Percentiles rank a stretch among this genome's conserved stretches.
Conservation (phyloP, 116 monocot genomes). For the Posidonia oceanica region DNA sequence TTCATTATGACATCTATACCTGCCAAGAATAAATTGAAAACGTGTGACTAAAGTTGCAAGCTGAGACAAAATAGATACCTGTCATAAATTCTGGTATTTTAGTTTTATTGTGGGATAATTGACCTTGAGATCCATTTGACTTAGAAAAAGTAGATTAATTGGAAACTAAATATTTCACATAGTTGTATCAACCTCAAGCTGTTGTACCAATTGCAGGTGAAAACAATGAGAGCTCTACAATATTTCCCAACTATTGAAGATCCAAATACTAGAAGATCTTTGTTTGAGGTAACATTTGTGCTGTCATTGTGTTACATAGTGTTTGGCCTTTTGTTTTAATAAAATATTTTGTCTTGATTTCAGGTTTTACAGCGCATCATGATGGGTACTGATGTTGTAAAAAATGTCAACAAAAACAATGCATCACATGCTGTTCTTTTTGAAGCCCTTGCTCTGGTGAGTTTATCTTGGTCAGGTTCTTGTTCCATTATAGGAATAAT, state of each 20-base stretch:
- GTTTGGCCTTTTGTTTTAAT: not conserved
- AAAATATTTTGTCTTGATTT: slow-evolving; percentile 3
- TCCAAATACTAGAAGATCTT: slow-evolving; percentile 79
- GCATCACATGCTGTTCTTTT: slow-evolving; percentile 99
- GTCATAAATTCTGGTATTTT: too few relatives aligned
- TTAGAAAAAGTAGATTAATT: too few relatives aligned
- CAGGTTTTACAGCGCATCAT: slow-evolving; percentile 96
- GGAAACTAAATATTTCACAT: too few relatives aligned
- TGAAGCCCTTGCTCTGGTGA: slow-evolving; percentile 98
- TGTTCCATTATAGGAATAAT: not conserved
- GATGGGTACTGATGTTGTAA: slow-evolving; percentile 98
- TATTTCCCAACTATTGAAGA: slow-evolving; percentile 97
- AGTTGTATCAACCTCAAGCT: not conserved
- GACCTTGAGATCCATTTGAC: too few relatives aligned
- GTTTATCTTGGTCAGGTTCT: slow-evolving; percentile 8
- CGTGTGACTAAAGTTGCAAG: too few relatives aligned
- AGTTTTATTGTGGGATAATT: too few relatives aligned
- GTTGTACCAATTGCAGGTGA: slow-evolving; percentile 37
- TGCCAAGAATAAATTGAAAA: too few relatives aligned
- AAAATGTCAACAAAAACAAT: slow-evolving; percentile 99
- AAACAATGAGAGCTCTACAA: slow-evolving; percentile 98
- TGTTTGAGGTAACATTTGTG: slow-evolving; percentile 66
- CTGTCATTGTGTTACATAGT: not conserved
- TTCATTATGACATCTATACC: too few relatives aligned
- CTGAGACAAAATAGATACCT: too few relatives aligned